A percentile compares a stretch with the other conserved stretches of the same genome.
Conservation (phyloP, 2,329 filamentous ascomycete genomes). For the Myriosclerotinia curreyana region DNA sequence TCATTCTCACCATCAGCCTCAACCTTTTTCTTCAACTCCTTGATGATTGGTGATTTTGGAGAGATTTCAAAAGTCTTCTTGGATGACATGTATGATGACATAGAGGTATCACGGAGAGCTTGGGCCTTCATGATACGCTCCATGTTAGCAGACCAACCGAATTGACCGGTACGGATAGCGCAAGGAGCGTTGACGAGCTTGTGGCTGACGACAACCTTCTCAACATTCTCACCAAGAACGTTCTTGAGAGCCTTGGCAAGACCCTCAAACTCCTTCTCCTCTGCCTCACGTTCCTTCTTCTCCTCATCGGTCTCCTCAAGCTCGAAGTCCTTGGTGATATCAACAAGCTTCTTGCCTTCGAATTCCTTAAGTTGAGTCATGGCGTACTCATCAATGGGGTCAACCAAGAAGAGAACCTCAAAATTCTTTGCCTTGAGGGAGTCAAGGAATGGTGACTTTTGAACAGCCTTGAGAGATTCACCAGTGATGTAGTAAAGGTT, state of each 20-base stretch:
- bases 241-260: slow-evolving; percentile 98
- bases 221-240: slow-evolving; percentile 97
- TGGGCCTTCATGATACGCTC: slow-evolving; percentile 99
- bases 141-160: slow-evolving; percentile 99
- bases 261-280: slow-evolving; percentile 97
- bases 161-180: slow-evolving; percentile 98
- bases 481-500: slow-evolving; percentile 99
- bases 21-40: slow-evolving; percentile 99
- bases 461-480: slow-evolving; percentile 97
- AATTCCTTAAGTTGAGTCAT: slow-evolving; percentile 75
- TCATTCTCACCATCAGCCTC: slow-evolving; percentile 97
- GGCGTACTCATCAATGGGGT: slow-evolving; percentile 68
- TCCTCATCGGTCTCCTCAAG: slow-evolving; percentile 99
- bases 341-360: slow-evolving; percentile 99
- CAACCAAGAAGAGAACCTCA: slow-evolving; percentile 98
- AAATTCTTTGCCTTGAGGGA: slow-evolving; percentile 98
- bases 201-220: slow-evolving; percentile 99
- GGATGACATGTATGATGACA: slow-evolving; percentile 99
- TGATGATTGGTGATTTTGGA: slow-evolving; percentile 95
- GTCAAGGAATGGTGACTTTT: slow-evolving; percentile 98
- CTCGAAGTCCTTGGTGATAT: slow-evolving; percentile 99
- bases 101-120: slow-evolving; percentile 98
- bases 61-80: slow-evolving; percentile 99
- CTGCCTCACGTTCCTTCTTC: slow-evolving; percentile 90
- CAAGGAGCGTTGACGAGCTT: slow-evolving; percentile 93